Evolutionary conservation across 2,329 filamentous ascomycete species (phyloP).

Genomic region (Penicillium sp.): DNA sequence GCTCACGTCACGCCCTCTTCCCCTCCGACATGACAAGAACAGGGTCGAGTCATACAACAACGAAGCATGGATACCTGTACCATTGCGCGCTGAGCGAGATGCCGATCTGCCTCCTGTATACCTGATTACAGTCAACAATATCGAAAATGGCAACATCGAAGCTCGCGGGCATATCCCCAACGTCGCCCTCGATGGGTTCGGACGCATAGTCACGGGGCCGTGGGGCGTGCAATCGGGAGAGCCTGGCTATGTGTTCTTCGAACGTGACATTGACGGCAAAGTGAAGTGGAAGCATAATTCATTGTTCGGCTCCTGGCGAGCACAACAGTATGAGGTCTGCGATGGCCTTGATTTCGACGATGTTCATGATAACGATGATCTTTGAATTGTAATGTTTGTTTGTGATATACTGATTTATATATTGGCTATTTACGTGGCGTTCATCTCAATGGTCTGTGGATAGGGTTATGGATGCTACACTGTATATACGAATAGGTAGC

Average conservation of each 20-base stretch:
- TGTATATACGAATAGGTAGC: constrained; percentile 1
- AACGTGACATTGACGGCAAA: constrained; percentile 39
- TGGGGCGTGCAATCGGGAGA: constrained; percentile 22
- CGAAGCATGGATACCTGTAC: constrained; percentile 44
- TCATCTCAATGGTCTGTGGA: neutral
- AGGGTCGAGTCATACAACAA: constrained; percentile 44
- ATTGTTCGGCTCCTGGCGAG: constrained; percentile 44
- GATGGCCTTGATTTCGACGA: constrained; percentile 42
- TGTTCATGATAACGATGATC: constrained; percentile 23
- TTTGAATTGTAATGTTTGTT: constrained; percentile 19
- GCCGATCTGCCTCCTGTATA: constrained; percentile 40
- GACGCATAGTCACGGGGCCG: constrained; percentile 37
- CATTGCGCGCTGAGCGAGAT: constrained; percentile 39
- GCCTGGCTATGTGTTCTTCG: constrained; percentile 48
- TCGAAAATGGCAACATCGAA: constrained; percentile 39
- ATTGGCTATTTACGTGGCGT: constrained; percentile 4
- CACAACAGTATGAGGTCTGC: constrained; percentile 42
- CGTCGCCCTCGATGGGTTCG: constrained; percentile 37
- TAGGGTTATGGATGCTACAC: neutral
- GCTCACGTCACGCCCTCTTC: constrained; percentile 41
- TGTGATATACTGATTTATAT: neutral
- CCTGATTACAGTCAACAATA: constrained; percentile 44
- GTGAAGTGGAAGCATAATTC: constrained; percentile 40
- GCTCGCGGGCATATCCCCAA: constrained; percentile 45
- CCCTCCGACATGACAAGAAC: constrained; percentile 37